Evolutionary conservation across 108 stramenopile genomes (phyloP), one percentile per base, ranked within the genome.

Genomic region (Fragilaria crotonensis): DNA sequence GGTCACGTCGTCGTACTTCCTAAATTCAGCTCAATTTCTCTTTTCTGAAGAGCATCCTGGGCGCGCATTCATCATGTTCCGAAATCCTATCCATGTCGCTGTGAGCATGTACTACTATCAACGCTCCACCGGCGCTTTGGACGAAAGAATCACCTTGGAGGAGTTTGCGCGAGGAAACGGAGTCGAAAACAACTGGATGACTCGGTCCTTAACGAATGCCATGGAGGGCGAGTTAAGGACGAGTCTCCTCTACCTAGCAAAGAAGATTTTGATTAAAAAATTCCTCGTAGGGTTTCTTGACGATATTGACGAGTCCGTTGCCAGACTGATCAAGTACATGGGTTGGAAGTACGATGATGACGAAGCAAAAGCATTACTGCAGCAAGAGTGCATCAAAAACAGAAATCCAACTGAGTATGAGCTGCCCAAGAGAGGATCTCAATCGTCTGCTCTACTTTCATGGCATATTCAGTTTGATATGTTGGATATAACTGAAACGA

Each of bases 131-230:
- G 55, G 59, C 1, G 63, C 71, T 60, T 57, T 78, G 19, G 74
- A 76, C 51, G 36, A 52, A 5, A 31, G 29, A 45, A 36, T 71
- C 0, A 57, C 48, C 5, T 51, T 79, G 20, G 78, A 72, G 48
- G 74, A 70, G n/a, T 79, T 67, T 36, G 78, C 67, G 2, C 60
- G 62, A 54, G 70, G 77, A n/a, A 64, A 75, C 47, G 73, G 73
- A 20, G 71, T 75, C 51, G 77, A 78, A 61, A 72, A 68, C 41
- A 79, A 79, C 53, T 79, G 78, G 78, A 72, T 79, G 70, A 67
- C 69, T 0, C 45, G 78, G 26, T 79, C 75, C 32, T 58, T 75
- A 52, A 72, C 72, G 4, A 61, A 59, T 57, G 62, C 60, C 23
- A 33, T 67, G 44, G 50, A 67, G 26, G 78, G 78, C 14, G 45